Evolutionary conservation across 805 yeast genomes (phyloP).

Genomic region (Yarrowia alimentaria): DNA sequence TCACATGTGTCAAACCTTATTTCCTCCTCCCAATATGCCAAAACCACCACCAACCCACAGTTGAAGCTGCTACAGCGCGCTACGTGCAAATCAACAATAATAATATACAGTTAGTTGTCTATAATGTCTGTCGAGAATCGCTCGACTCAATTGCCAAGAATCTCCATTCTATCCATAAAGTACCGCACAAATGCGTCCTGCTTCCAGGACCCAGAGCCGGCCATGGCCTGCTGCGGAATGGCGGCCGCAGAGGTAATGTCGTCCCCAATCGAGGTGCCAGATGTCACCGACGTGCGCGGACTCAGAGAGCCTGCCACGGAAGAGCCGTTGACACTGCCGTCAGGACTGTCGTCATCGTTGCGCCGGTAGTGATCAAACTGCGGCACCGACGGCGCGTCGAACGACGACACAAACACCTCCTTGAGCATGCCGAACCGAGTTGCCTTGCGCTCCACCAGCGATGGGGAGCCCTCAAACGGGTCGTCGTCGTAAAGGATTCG

Average conservation of each 20-base stretch:
- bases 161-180: constrained; percentile 13
- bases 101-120: too few species aligned
- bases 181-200: constrained; percentile 14
- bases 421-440: constrained; percentile 2
- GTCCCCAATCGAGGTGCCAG: constrained; percentile 5
- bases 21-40: too few species aligned
- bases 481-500: constrained; percentile 8
- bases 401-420: constrained; percentile 14
- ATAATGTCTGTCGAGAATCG: too few species aligned
- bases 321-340: constrained; percentile 1
- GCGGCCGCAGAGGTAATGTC: not conserved
- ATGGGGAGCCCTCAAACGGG: constrained; percentile 11
- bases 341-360: constrained; percentile 11
- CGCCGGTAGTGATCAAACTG: constrained; percentile 20
- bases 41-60: too few species aligned
- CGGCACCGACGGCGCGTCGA: constrained; percentile 15
- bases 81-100: too few species aligned
- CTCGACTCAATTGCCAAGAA: constrained; percentile 14
- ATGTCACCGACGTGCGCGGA: constrained; percentile 19
- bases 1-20: too few species aligned
- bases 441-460: constrained; percentile 16
- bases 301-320: constrained; percentile 3
- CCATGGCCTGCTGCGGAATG: not conserved
- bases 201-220: constrained; percentile 13
- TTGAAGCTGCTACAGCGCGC: too few species aligned